Base-by-base conservation (phyloP, 2,329 filamentous ascomycete genomes). In the Colletotrichum paranaense region DNA sequence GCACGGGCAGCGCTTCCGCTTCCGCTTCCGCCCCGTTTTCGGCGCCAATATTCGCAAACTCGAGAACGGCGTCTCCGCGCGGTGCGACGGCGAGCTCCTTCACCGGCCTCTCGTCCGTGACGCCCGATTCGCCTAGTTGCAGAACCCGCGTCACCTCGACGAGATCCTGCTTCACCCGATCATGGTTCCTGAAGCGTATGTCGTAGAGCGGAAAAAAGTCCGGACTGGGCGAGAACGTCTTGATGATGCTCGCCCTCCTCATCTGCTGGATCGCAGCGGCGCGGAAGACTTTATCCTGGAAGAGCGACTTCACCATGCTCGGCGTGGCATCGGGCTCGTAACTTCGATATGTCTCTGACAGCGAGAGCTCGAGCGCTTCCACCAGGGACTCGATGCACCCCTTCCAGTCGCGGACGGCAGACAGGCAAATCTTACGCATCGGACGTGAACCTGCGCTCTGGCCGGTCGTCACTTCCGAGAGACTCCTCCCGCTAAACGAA, bases 51-150 rank as follows among this genome's bases (percentile, higher is more conserved):
- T 89, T 88, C 67, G 84, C 81, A 73, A 89, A 90, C 72, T 89
- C 88, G 38, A 90, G 81, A 30, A 90, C 82, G 3, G 83, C 83
- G 72, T 89, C 87, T 7, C 88, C 88, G 2, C 81, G 81, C 1
- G 81, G 81, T 0, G 84, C 81, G 64, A 89, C 86, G 46, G 80
- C 77, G 55, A 81, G 82, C 66, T 89, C 87, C 19, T 82, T 79
- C 9, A 87, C 80, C 0, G 77, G 78, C 60, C 84, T 80, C 19
- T 81, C 82, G 2, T 82, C 81, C 0, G 83, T 80, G 32, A 85
- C 84, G 9, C 82, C 84, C 0, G 84, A 84, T 73, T 86, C 83
- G 1, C 79, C 82, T 1, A 81, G 77, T 19, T 84, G 81, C 2
- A 88, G 78, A 0, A 88, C 78, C n/a, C 81, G 79, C 5, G 81